A percentile compares a stretch with the other conserved stretches of the same genome.
phyloP scores from a whole-genome alignment of 2,329 filamentous ascomycete genomes.

The Hymenoscyphus fructigenus region DNA sequence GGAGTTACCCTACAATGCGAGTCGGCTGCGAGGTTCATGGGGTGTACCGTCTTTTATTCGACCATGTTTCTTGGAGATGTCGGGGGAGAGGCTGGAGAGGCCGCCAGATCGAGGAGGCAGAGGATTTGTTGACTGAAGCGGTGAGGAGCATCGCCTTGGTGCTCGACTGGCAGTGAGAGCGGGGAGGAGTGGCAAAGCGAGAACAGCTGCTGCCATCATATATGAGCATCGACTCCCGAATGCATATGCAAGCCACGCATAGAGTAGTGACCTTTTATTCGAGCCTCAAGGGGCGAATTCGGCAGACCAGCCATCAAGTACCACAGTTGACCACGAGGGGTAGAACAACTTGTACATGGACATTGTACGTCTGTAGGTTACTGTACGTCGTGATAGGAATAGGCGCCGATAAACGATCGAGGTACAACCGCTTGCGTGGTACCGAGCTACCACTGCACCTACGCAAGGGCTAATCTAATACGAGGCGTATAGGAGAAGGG shows the following conservation, averaged over 20 bases:
- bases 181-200: not conserved
- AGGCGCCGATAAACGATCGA: not conserved
- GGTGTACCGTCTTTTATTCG: not conserved
- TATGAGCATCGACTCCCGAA: conserved; percentile 11
- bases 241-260: conserved; percentile 10
- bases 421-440: not conserved
- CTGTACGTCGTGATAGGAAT: not conserved
- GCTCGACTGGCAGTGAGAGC: too few relatives aligned
- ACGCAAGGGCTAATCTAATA: not conserved
- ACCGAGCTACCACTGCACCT: not conserved
- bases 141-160: not conserved
- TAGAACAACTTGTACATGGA: not conserved
- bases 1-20: not conserved
- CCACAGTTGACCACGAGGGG: not conserved
- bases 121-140: not conserved
- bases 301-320: not conserved
- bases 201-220: conserved; percentile 1
- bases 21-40: not conserved
- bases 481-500: not conserved
- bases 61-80: not conserved
- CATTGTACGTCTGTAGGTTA: not conserved
- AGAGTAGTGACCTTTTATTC: not conserved
- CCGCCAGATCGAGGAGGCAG: not conserved
- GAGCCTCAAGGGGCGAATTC: conserved; percentile 2
- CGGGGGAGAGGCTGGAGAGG: not conserved